A percentile compares a stretch with the other conserved stretches of the same genome.
Evolutionary conservation across 768 basidiomycete species (phyloP).

Genomic region (Tubosaeta sp.): DNA sequence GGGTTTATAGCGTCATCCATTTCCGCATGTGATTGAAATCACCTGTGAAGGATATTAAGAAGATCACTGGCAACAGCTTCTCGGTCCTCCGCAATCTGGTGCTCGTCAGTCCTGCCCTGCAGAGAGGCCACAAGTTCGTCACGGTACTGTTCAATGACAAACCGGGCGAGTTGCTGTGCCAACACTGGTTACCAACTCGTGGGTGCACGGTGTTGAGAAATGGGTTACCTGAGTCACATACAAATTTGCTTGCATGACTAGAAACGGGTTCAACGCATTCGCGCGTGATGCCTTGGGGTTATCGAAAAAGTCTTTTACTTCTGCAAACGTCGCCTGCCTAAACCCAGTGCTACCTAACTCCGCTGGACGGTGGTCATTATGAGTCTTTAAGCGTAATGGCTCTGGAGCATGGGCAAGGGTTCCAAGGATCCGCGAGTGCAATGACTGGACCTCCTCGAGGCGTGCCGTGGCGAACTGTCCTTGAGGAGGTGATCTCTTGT

Average conservation of each 20-base stretch:
- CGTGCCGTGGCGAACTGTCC: conserved; percentile 83
- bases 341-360: conserved; percentile 72
- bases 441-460: conserved; percentile 77
- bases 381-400: conserved; percentile 62
- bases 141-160: conserved; percentile 88
- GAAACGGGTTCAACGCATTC: conserved; percentile 83
- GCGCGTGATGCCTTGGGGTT: conserved; percentile 84
- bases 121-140: conserved; percentile 74
- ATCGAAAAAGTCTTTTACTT: conserved; percentile 89
- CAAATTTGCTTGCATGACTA: conserved; percentile 90
- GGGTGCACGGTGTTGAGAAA: background rate
- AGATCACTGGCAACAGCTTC: conserved; percentile 87
- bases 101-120: conserved; percentile 61
- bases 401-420: conserved; percentile 76
- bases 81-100: conserved; percentile 63
- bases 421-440: conserved; percentile 71
- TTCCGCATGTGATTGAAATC: conserved; percentile 8
- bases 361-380: conserved; percentile 46
- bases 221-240: conserved; percentile 81
- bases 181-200: background rate
- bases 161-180: conserved; percentile 85
- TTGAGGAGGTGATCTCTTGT: conserved; percentile 80
- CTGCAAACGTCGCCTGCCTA: conserved; percentile 78
- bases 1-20: conserved; percentile 3
- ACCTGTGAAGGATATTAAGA: conserved; percentile 82